Base-by-base conservation (phyloP, 2,329 filamentous ascomycete genomes). In the Corynespora cassiicola region DNA sequence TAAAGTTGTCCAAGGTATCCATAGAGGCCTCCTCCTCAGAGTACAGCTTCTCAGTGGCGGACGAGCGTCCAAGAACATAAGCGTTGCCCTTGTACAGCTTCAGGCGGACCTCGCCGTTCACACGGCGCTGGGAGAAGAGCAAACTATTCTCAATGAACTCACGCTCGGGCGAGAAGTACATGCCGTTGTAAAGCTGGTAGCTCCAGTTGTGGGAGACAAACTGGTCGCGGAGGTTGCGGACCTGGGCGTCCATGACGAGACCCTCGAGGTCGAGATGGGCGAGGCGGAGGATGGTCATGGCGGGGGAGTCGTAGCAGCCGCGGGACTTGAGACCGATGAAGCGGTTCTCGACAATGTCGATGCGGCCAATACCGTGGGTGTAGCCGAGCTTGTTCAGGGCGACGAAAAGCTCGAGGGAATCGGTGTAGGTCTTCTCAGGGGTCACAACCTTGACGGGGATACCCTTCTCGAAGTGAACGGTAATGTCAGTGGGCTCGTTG, bases 321-420 rank as follows among this genome's bases (percentile, higher is more conserved):
- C 88, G 82, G 54, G 80, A 85, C 77, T 91, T 91, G 58, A 91
- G 77, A 49, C 87, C 88, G 62, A 88, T 86, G 75, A 86, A 88
- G 36, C 88, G 80, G 75, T 88, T 87, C 22, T 90, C 87, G 45
- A 91, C 87, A 63, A 92, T 92, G 69, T 92, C 88, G 52, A 92
- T 85, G 60, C 88, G 78, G 58, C 88, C 88, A 53, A 92, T 81
- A 65, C 88, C 88, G 73, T 90, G 76, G 50, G 75, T 78, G 66
- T 81, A 79, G 50, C 81, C 88, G 50, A 92, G 85, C 42, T 80
- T 75, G 73, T 91, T 91, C 55, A 82, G 77, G 39, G 80, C 77
- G 45, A 82, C 75, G 76, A 92, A 92, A 40, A 92, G 75, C 62
- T 87, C 84, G 39, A 89, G 77, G 5, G 82, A 75, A 61, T 86